Conservation (phyloP, 208 protist species). For the Crithidia brevicula region DNA sequence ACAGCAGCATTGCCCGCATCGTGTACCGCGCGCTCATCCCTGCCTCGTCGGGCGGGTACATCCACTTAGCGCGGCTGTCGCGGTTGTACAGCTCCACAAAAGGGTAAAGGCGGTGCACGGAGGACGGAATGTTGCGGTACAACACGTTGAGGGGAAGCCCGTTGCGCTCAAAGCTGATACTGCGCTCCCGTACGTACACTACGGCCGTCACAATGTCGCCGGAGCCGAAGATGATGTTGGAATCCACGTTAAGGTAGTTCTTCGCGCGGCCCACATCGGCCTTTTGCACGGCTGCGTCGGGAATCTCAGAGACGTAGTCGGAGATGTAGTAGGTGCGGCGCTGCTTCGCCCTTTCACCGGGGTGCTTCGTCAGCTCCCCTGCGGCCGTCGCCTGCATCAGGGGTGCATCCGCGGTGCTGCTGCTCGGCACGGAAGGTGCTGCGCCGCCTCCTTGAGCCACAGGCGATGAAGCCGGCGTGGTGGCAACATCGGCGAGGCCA, state of each 20-base stretch:
- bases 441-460: background rate
- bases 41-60: constrained; percentile 68
- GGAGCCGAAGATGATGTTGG: constrained; percentile 79
- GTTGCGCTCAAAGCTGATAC: constrained; percentile 82
- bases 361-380: constrained; percentile 39
- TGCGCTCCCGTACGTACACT: constrained; percentile 58
- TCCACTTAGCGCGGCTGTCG: constrained; percentile 75
- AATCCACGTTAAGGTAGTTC: constrained; percentile 72
- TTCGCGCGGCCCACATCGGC: constrained; percentile 33
- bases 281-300: constrained; percentile 47
- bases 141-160: constrained; percentile 72
- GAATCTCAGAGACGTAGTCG: constrained; percentile 62
- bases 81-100: constrained; percentile 86
- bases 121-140: constrained; percentile 54
- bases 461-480: constrained; percentile 19
- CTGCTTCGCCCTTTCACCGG: constrained; percentile 54
- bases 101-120: constrained; percentile 68
- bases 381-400: background rate
- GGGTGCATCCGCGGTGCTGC: background rate
- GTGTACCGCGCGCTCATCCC: constrained; percentile 61
- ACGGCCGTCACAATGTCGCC: constrained; percentile 86
- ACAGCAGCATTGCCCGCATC: constrained; percentile 72
- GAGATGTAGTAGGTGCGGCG: constrained; percentile 60
- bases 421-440: background rate
- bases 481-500: constrained; percentile 51